Base-by-base conservation (phyloP, 495 filamentous ascomycete species). In the Ramalina intermedia region DNA sequence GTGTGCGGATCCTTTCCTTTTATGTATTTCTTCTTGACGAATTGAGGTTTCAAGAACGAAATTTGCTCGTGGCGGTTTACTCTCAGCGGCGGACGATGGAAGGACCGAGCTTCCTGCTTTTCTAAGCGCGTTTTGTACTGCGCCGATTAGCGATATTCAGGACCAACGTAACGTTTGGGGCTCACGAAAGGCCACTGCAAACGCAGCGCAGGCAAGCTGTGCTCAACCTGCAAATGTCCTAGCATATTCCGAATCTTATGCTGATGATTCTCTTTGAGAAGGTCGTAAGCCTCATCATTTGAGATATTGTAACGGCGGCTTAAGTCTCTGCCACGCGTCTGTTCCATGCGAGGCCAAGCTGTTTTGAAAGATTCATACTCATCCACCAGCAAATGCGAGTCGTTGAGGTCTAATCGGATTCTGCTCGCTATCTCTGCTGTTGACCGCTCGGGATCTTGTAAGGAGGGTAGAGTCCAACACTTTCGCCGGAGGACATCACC, bases 221-320 rank as follows among this genome's bases (percentile, higher is more conserved):
- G 91, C 65, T 96, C 91, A 24, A 99, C 76, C 17, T 79, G 74
- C 29, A 93, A 69, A 54, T 84, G 85, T 6, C 87, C 86, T 46
- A 99, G 71, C 0, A 84, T 93, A 41, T 87, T 90, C 37, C 91
- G 81, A 53, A 99, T 82, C 65, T 93, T 95, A 71, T 82, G 90
- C 66, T 93, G 86, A 54, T 88, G 85, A 61, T 96, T 99, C 61
- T 93, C 87, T 65, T 99, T 96, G 39, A 99, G 74, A 46, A 84
- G 79, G 55, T 95, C 86, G 60, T 99, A 99, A 2, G 87, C 89
- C 41, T 87, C 81, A 58, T 99, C 91, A 50, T 94, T 95, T 24
- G 90, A 94, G 43, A 94, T 84, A 62, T 96, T 96, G 72, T 94
- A 96, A 20, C 88, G 76, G 52, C 80, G 74, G 23, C 71, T 76